phyloP scores from a whole-genome alignment of 2,329 filamentous ascomycete genomes.

The Dryadomyces quercivorus region DNA sequence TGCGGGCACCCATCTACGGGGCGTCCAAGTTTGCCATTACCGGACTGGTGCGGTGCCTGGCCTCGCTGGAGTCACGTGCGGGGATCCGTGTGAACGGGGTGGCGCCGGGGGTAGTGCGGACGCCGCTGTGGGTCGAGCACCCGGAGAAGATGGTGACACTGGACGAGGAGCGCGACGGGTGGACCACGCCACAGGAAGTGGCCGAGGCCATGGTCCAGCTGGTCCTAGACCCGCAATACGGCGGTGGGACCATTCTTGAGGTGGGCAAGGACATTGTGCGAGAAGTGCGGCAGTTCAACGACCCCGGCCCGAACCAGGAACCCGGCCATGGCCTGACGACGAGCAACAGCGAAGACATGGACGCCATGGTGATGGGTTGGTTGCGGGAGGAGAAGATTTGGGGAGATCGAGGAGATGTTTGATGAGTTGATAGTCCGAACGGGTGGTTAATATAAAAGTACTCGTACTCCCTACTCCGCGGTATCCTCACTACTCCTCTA shows the following conservation, averaged over 20 bases:
- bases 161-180: slow-evolving; percentile 21
- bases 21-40: slow-evolving; percentile 26
- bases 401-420: no score
- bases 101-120: slow-evolving; percentile 30
- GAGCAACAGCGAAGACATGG: not conserved
- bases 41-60: slow-evolving; percentile 29
- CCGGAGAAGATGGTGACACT: slow-evolving; percentile 25
- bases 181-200: slow-evolving; percentile 29
- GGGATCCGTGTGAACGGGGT: slow-evolving; percentile 30
- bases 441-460: no score
- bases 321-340: not conserved
- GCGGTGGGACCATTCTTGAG: slow-evolving; percentile 30
- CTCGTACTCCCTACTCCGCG: no score
- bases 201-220: slow-evolving; percentile 30
- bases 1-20: slow-evolving; percentile 25
- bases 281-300: not conserved
- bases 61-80: slow-evolving; percentile 19
- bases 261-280: slow-evolving; percentile 12
- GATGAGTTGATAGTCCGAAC: no score
- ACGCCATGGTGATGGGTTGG: not conserved
- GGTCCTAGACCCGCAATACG: slow-evolving; percentile 20
- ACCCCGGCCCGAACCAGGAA: not conserved
- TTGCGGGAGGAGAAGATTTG: not conserved
- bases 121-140: slow-evolving; percentile 32
- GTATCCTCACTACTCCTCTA: no score